A percentile compares a stretch with the other conserved stretches of the same genome.
phyloP scores from a whole-genome alignment of 306 rosid species.

The Vigna unguiculata region DNA sequence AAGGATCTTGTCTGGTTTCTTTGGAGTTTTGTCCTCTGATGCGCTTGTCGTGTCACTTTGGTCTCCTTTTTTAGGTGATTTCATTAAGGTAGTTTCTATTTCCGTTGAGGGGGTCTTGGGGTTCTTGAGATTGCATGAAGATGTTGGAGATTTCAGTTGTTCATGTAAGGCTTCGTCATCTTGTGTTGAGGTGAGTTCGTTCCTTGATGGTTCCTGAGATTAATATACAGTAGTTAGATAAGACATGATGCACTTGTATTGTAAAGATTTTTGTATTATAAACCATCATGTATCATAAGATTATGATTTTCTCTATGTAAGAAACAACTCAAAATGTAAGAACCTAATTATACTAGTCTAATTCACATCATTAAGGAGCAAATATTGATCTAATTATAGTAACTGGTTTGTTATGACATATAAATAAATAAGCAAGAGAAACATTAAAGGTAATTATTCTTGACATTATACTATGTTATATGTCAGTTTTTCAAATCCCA shows the following conservation, averaged over 20 bases:
- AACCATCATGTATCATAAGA: too few species aligned
- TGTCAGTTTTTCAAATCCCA: conserved; percentile 3
- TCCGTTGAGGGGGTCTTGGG: conserved; percentile 60
- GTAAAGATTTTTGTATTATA: background rate
- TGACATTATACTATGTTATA: background rate
- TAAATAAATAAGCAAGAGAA: conserved; percentile 3
- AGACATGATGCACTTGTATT: background rate
- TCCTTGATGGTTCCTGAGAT: conserved; percentile 60
- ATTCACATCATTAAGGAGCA: background rate
- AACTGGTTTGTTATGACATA: background rate
- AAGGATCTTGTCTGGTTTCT: conserved; percentile 77
- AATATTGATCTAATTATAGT: too few species aligned
- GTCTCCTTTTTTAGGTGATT: conserved; percentile 58
- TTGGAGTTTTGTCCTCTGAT: conserved; percentile 60
- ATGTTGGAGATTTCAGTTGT: conserved; percentile 53
- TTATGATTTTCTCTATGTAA: background rate
- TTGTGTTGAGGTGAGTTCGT: conserved; percentile 52
- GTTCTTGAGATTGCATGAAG: conserved; percentile 55
- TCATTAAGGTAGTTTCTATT: conserved; percentile 53
- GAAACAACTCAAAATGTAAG: background rate
- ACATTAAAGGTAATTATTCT: background rate
- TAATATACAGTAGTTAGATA: conserved; percentile 32
- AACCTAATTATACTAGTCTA: background rate
- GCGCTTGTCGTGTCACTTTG: conserved; percentile 56
- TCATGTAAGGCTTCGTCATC: conserved; percentile 53